A percentile compares a stretch with the other conserved stretches of the same genome.
Evolutionary conservation across 1,284 basidiomycete species (phyloP).

Genomic region (Serendipita sp.): DNA sequence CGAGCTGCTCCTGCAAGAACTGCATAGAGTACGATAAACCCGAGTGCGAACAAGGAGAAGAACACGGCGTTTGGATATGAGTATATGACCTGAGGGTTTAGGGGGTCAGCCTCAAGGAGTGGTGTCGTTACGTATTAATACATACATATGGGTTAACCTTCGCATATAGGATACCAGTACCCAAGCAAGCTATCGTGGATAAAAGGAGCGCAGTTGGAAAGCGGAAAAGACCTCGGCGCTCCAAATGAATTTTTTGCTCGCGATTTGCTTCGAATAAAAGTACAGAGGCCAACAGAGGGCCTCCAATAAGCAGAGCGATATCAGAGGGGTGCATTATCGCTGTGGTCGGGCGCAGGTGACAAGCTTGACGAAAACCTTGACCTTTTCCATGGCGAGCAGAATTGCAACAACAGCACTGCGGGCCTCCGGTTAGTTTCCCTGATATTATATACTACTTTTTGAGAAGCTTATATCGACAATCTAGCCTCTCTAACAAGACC

Average conservation of each 20-base stretch:
- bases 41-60: background rate
- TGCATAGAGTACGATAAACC: background rate
- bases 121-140: background rate
- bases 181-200: background rate
- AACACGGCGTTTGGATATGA: constrained; percentile 6
- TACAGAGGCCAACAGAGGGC: background rate
- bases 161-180: background rate
- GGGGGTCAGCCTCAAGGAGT: background rate
- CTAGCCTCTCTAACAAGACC: constrained; percentile 18
- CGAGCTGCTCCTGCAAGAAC: background rate
- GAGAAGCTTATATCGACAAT: constrained; percentile 9
- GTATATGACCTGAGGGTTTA: background rate
- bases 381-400: background rate
- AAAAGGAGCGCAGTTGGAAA: background rate
- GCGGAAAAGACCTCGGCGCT: background rate
- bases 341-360: background rate
- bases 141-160: constrained; percentile 3
- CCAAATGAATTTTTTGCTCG: background rate
- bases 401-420: background rate
- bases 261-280: constrained; percentile 1
- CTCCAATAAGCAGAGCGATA: background rate
- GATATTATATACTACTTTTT: constrained; percentile 9
- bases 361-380: background rate
- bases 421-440: background rate
- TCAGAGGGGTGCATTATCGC: background rate